These are phyloP conservation scores for Pichia sp. DNA, from an alignment of 1,139 yeast species.

Conservation along the genomic window DNA sequence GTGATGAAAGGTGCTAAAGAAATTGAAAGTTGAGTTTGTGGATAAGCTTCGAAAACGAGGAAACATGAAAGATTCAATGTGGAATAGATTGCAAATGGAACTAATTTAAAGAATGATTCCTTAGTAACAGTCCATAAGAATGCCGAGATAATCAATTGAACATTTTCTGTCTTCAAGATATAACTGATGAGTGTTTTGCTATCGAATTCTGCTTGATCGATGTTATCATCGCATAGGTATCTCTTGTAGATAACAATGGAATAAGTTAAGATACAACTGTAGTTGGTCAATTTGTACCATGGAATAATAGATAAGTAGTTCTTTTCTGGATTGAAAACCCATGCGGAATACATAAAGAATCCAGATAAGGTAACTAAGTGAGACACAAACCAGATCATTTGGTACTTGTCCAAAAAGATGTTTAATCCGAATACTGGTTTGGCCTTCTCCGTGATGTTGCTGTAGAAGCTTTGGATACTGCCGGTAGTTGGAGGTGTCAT, in stretches of 20 bases:
- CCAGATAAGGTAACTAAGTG: conserved; percentile 4
- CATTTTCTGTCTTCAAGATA: conserved; percentile 45
- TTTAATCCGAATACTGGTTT: not conserved
- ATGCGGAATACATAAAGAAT: not conserved
- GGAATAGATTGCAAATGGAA: conserved; percentile 48
- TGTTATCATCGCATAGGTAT: conserved; percentile 25
- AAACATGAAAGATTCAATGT: conserved; percentile 41
- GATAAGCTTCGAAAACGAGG: conserved; percentile 39
- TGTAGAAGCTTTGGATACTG: conserved; percentile 4
- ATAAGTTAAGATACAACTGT: conserved; percentile 35
- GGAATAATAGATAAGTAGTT: conserved; percentile 1
- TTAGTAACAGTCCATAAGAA: conserved; percentile 36
- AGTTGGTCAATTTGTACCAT: conserved; percentile 27
- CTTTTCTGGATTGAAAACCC: conserved; percentile 3
- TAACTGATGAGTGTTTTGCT: conserved; percentile 17
- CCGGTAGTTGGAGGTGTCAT: conserved; percentile 1
- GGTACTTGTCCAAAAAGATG: conserved; percentile 7
- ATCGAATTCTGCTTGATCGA: conserved; percentile 24
- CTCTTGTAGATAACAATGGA: conserved; percentile 35
- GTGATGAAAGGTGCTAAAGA: conserved; percentile 38
- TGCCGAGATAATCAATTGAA: conserved; percentile 42
- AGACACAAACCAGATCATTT: conserved; percentile 10
- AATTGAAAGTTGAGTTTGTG: conserved; percentile 34
- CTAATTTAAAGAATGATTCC: conserved; percentile 36
- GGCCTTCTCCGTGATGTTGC: not conserved